These are phyloP conservation scores for Carex parvula DNA, from an alignment of 176 grass and related monocot genomes.

Conservation along the genomic window DNA sequence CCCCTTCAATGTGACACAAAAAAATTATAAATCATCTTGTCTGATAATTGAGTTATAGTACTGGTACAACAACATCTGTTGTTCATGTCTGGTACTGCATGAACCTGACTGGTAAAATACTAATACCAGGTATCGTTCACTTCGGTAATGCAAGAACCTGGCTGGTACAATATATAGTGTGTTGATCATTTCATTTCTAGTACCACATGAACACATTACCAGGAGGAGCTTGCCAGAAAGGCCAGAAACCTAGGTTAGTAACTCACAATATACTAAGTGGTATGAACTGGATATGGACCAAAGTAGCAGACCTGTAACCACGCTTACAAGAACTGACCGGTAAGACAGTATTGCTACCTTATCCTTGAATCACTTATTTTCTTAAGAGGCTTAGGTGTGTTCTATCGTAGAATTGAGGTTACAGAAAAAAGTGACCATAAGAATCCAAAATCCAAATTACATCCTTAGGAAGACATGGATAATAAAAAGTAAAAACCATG, in stretches of 20 bases:
- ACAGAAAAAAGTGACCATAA: not conserved
- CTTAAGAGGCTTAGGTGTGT: too few species aligned
- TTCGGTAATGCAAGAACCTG: not conserved
- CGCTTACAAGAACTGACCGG: not conserved
- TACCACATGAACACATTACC: not conserved
- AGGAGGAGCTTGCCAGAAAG: not conserved
- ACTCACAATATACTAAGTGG: not conserved
- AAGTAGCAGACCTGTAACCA: not conserved
- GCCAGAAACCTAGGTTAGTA: not conserved
- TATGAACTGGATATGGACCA: not conserved
- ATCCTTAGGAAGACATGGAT: not conserved
- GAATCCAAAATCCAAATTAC: not conserved
- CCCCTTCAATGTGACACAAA: not conserved
- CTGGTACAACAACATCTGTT: not conserved
- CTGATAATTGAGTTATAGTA: slow-evolving; percentile 2
- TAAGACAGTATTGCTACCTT: not conserved
- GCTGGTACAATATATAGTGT: not conserved
- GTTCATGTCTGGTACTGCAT: not conserved
- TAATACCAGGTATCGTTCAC: too few species aligned
- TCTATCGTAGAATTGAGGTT: too few species aligned
- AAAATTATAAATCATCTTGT: not conserved
- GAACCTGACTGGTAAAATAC: not conserved
- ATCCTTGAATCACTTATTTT: not conserved
- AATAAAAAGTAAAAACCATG: too few species aligned
- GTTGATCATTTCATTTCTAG: not conserved